Base-by-base conservation (phyloP, 345 rosid species). In the Euphorbia tirucalli region DNA sequence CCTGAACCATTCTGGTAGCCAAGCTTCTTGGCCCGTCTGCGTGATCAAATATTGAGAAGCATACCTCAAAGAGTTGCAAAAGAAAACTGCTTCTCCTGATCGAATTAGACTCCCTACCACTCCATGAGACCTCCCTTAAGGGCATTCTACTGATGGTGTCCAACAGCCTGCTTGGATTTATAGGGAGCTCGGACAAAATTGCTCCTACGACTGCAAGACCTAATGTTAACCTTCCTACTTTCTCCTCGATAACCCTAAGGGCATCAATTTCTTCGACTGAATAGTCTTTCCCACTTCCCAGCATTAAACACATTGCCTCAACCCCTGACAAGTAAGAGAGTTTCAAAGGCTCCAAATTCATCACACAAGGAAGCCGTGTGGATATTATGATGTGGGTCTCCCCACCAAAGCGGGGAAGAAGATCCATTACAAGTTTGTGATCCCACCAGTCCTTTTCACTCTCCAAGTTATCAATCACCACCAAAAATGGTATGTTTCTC, bases 371-470 rank as follows among this genome's bases (percentile, higher is more conserved):
- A 66, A 90, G 91, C 58, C 83, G 80, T 0, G 98, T 92, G 60
- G 98, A 86, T 80, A 95, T 90, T 59, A 95, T 71, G 55, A 95
- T 85, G 78, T 95, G 98, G 35, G 98, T 92, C 74, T 88, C 97
- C 31, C 98, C 94, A 11, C 98, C 97, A 70, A 92, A 92, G 70
- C 97, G 87, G 66, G 99, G 99, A 78, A 95, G 93, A 69, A 95
- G 97, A 80, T 95, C 99, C 98, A 92, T 92, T 65, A 92, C 84
- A 3, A 86, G 91, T 79, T 88, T 89, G 37, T 77, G 79, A 71
- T 95, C 99, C 98, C 99, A 95, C 99, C 99, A 95, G 73, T 95
- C 98, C 59, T 90, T 95, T 69, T 95, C 98, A 9, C 87, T 92
- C 77, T 95, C 99, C 76, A 95, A 79, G 82, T 90, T 95, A 77